phyloP scores from a whole-genome alignment of 2,329 filamentous ascomycete genomes.

The Neopestalotiopsis sp. region DNA sequence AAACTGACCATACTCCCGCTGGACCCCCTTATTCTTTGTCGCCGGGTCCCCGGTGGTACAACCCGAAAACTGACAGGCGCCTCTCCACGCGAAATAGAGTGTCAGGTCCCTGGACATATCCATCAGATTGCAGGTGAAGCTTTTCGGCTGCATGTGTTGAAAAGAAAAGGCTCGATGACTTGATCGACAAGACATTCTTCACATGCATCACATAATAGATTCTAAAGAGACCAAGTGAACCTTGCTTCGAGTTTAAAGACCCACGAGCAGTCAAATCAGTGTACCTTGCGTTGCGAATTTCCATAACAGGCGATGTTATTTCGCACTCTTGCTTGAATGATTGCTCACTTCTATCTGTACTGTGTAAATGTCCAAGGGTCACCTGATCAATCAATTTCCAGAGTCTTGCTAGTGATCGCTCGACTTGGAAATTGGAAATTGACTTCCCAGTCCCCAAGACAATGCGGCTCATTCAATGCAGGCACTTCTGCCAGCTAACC shows the following conservation, averaged over 20 bases:
- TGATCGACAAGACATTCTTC: too few species aligned
- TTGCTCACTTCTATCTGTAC: too few species aligned
- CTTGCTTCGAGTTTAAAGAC: too few species aligned
- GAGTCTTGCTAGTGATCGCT: constrained; percentile 1
- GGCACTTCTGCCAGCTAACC: background rate
- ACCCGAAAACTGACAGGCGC: constrained; percentile 13
- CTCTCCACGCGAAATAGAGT: constrained; percentile 6
- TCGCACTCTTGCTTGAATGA: too few species aligned
- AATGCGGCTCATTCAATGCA: constrained; percentile 2
- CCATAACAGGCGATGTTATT: too few species aligned
- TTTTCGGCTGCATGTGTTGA: constrained; percentile 7
- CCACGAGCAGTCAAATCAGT: too few species aligned
- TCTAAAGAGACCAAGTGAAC: too few species aligned
- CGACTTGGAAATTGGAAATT: background rate
- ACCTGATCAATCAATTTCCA: background rate
- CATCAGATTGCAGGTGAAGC: constrained; percentile 2
- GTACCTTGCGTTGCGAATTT: too few species aligned
- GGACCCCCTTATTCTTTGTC: background rate
- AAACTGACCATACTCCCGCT: background rate
- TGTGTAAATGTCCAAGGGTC: background rate
- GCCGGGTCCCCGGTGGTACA: background rate
- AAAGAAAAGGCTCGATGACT: too few species aligned
- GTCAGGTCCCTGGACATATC: background rate
- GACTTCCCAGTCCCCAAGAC: background rate
- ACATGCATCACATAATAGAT: too few species aligned